Evolutionary conservation across 2,329 filamentous ascomycete genomes (phyloP), one percentile per base, ranked within the genome.

Genomic region (Alternaria conjuncta): DNA sequence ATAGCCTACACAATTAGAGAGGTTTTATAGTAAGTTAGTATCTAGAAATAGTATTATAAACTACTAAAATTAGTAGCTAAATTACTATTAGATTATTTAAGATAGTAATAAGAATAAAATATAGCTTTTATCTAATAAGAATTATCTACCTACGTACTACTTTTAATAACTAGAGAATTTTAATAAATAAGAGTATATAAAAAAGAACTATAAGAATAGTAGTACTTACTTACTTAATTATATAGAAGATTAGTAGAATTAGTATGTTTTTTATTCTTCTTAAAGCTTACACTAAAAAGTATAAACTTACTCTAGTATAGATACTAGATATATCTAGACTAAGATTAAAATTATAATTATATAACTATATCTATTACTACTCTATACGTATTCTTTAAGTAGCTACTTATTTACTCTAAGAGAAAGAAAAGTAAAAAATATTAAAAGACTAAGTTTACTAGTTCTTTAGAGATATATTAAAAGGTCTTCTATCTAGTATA

Each of bases 131-230:
- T 6, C 45, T 43, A 59, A 62, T 13, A 28, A 71, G 32, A 56
- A 64, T 41, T 18, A 69, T 65, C 55, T 61, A 30, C 65, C 63
- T 57, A 44, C 65, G 47, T 61, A 73, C 60, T 73, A 73, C 41
- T 26, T 66, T 57, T 13, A 61, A 60, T 26, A 71, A 46, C 55
- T 64, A 13, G 43, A 69, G 20, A 32, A 26, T 11, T 68, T 69
- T 21, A 57, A 72, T 25, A 51, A 72, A 61, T 6, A 50, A 55
- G 58, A 72, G 59, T 66, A 68, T 32, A 45, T 44, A 6, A 64
- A 68, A 60, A 43, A 73, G 36, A 60, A 73, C 60, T 73, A 73
- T 36, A 63, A 60, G 43, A 50, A 72, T 15, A 66, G 67, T 20
- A 72, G 43, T 63, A 69, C 64, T 60, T 44, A 46, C 50, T 60